Evolutionary conservation across 2,329 filamentous ascomycete genomes (phyloP), one percentile per base, ranked within the genome.

Genomic region (Bipolaris bicolor): DNA sequence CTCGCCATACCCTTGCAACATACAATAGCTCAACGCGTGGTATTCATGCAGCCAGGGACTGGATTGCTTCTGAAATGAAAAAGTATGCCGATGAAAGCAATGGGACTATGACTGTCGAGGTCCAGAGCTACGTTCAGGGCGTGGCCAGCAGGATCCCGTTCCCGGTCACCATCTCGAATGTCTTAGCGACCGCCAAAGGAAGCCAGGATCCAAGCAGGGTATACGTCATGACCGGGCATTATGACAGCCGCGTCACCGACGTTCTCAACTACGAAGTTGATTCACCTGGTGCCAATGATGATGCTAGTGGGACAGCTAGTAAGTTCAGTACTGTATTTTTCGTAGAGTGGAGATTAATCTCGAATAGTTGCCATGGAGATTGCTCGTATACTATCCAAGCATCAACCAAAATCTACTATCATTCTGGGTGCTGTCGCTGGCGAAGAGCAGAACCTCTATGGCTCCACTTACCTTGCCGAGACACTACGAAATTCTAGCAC

Each of bases 241-340:
- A 86, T 67, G 84, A 86, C 62, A 81, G 77, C 50, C 77, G 84
- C 11, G 77, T 80, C 2, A 79, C 81, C 1, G 78, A 86, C 58
- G 68, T 82, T 0, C 70, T 82, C 49, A 79, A 86, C 68, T 85
- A 81, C 60, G 78, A 77, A 13, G 75, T 75, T 33, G 82, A 86
- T 61, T 80, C 83, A 1, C 84, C 84, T 0, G 84, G 84, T 1
- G 84, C 84, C 0, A 83, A 86, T 57, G 84, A 86, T 64, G 83
- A 87, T 65, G 84, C 82, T 0, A 83, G 79, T 5, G 83, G 83
- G 1, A 82, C 84, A 11, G 81, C 83, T 1, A 73, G 74, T 77
- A 65, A 26, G 68, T 64, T 16, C 26, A 13, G 6, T n/a, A 2
- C 2, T 18, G 1, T 18, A 22, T 26, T 9, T 3, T 15, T 1